phyloP scores from a whole-genome alignment of 768 basidiomycete genomes.

The Kwoniella sp. region DNA sequence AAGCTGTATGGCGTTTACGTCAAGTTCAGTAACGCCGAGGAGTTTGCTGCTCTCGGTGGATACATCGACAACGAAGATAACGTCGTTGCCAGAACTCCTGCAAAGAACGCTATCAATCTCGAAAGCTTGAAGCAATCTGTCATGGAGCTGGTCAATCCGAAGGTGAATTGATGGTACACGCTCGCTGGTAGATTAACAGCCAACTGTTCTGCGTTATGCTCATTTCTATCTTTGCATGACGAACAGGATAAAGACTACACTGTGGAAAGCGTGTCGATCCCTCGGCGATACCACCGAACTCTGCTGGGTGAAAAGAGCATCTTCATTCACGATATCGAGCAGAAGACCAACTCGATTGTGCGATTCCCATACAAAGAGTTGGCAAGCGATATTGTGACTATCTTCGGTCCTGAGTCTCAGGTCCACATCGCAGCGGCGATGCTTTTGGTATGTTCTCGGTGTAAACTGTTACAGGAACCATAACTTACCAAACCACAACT shows the following conservation, averaged over 20 bases:
- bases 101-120: conserved; percentile 93
- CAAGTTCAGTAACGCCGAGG: conserved; percentile 97
- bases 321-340: conserved; percentile 95
- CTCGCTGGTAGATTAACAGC: conserved; percentile 13
- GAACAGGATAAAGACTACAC: conserved; percentile 92
- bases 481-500: background rate
- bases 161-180: conserved; percentile 61
- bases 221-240: background rate
- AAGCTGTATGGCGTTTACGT: conserved; percentile 99
- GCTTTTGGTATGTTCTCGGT: conserved; percentile 71
- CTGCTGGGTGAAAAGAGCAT: conserved; percentile 94
- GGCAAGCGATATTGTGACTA: conserved; percentile 77
- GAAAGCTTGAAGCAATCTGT: conserved; percentile 94
- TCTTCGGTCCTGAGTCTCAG: conserved; percentile 95
- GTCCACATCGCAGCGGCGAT: conserved; percentile 95
- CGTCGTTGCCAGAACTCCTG: conserved; percentile 95
- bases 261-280: conserved; percentile 88
- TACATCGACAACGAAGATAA: conserved; percentile 98
- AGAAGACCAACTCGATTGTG: conserved; percentile 90
- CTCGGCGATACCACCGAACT: conserved; percentile 91
- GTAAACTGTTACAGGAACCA: background rate
- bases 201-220: background rate
- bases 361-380: conserved; percentile 62
- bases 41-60: conserved; percentile 90
- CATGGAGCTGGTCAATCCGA: conserved; percentile 96